Conservation (phyloP, 768 basidiomycete genomes). For the Tulasnella sp. region DNA sequence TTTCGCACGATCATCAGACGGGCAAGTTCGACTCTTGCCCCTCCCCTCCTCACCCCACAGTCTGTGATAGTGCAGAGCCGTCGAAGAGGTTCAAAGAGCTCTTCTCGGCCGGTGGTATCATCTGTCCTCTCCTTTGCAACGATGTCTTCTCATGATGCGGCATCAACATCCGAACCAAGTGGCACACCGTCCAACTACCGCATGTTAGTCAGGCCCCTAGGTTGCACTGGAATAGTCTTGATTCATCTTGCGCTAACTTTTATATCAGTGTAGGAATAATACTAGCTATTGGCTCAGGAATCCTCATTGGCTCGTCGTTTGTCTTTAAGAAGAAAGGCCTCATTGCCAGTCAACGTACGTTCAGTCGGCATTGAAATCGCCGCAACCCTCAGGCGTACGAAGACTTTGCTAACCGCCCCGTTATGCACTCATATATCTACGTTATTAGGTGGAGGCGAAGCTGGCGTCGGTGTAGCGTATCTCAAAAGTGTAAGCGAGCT, state of each 20-base stretch:
- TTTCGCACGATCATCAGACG: constrained; percentile 12
- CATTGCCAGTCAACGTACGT: constrained; percentile 34
- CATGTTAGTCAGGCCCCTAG: not conserved
- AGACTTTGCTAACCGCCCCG: not conserved
- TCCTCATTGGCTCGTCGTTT: constrained; percentile 49
- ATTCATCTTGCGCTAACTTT: not conserved
- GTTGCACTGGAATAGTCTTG: not conserved
- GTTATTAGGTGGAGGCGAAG: constrained; percentile 44
- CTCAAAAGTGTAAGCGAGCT: constrained; percentile 57
- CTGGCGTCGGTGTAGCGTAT: constrained; percentile 90
- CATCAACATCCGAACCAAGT: not conserved
- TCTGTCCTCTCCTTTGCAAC: not conserved
- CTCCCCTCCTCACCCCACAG: not conserved
- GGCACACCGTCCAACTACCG: constrained; percentile 11
- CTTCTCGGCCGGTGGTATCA: not conserved
- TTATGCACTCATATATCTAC: no score
- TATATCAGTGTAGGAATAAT: constrained; percentile 32
- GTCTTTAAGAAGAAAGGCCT: constrained; percentile 54
- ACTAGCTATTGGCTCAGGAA: constrained; percentile 41
- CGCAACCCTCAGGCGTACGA: not conserved
- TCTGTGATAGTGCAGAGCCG: not conserved
- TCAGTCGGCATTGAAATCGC: constrained; percentile 15
- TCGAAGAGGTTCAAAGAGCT: not conserved
- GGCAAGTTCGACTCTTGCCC: constrained; percentile 9
- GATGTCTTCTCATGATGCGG: not conserved